phyloP scores from a whole-genome alignment of 2,329 filamentous ascomycete species.

The Fusarium sp. region DNA sequence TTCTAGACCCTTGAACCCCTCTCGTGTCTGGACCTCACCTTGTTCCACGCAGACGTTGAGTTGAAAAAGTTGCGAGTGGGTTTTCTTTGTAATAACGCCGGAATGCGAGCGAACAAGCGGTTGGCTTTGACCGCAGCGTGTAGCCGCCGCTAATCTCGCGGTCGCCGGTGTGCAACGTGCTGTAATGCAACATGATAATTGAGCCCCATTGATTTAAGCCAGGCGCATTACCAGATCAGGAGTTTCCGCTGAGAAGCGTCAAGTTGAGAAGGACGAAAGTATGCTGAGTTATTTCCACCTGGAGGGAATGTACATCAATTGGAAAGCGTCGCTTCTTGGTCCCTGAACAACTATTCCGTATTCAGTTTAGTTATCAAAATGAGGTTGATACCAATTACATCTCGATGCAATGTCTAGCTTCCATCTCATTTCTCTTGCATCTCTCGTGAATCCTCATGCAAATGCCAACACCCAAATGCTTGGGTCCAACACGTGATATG shows the following conservation, averaged over 20 bases:
- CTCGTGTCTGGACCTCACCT: constrained; percentile 28
- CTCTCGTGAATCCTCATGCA: constrained; percentile 3
- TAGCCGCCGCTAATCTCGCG: too few relatives aligned
- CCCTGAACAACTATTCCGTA: constrained; percentile 29
- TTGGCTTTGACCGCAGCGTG: constrained; percentile 5
- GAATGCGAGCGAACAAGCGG: constrained; percentile 40
- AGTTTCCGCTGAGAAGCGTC: constrained; percentile 25
- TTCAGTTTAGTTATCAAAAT: constrained; percentile 26
- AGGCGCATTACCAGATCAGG: constrained; percentile 30
- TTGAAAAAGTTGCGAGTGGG: constrained; percentile 28
- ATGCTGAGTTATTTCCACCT: constrained; percentile 33
- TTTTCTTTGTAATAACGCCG: constrained; percentile 39
- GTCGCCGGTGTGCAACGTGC: constrained; percentile 23
- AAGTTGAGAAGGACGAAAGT: constrained; percentile 2
- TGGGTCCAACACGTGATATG: constrained; percentile 39
- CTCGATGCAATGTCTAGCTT: constrained; percentile 2
- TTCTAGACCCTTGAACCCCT: constrained; percentile 41
- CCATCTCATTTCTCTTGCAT: constrained; percentile 14
- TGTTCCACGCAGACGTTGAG: constrained; percentile 24
- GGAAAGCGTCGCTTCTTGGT: neutral
- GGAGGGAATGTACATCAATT: neutral
- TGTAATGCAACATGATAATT: constrained; percentile 27
- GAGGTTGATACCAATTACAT: constrained; percentile 29
- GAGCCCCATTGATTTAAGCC: constrained; percentile 19
- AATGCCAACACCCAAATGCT: constrained; percentile 13